phyloP scores from a whole-genome alignment of 306 rosid species.

The Styphnolobium japonicum region DNA sequence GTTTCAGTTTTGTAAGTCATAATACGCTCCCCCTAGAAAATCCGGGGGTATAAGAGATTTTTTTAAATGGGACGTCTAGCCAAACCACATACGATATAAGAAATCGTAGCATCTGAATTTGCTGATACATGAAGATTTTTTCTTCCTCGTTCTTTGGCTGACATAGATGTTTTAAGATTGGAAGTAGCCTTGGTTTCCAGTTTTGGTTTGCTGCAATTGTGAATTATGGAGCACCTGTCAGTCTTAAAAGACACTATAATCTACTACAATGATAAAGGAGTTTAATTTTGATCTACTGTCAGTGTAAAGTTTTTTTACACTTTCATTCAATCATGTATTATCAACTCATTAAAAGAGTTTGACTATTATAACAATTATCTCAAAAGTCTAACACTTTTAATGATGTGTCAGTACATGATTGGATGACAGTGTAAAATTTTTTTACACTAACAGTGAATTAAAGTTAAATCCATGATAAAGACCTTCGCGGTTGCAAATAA shows the following conservation, averaged over 20 bases:
- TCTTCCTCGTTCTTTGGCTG: too few species aligned
- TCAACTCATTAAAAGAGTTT: too few species aligned
- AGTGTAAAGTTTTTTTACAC: too few species aligned
- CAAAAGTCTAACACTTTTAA: too few species aligned
- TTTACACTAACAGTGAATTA: too few species aligned
- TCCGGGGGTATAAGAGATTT: not conserved
- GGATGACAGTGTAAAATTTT: too few species aligned
- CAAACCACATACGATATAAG: not conserved
- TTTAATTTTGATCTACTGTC: too few species aligned
- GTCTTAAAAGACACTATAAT: not conserved
- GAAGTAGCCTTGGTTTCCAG: not conserved
- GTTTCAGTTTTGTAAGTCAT: slow-evolving; percentile 33
- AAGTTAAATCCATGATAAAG: too few species aligned
- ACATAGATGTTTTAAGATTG: not conserved
- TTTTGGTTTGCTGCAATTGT: not conserved
- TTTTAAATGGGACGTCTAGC: not conserved
- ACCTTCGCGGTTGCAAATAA: not conserved
- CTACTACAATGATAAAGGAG: not conserved
- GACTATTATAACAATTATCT: too few species aligned
- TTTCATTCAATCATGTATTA: too few species aligned
- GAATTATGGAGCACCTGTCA: not conserved
- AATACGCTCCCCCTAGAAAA: not conserved
- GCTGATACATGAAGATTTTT: not conserved
- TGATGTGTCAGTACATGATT: too few species aligned
- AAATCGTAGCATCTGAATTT: not conserved